phyloP scores from a whole-genome alignment of 805 yeast genomes.

The Yamadazyma insecticola region DNA sequence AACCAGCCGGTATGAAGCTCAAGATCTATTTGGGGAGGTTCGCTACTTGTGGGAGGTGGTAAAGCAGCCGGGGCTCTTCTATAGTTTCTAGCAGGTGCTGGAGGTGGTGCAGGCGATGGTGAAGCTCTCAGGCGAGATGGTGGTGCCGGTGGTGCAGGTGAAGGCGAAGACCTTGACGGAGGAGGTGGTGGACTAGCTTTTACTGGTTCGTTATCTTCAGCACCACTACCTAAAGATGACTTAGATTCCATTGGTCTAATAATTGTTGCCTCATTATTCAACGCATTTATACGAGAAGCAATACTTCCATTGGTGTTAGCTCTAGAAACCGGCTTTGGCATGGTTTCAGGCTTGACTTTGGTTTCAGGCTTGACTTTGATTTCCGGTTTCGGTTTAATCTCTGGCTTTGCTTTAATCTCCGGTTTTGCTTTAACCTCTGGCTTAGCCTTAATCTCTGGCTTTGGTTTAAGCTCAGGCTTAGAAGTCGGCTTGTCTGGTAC shows the following conservation, averaged over 20 bases:
- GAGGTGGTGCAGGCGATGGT: slow-evolving; percentile 19
- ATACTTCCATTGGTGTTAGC: too few relatives aligned
- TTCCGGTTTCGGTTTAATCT: slow-evolving; percentile 7
- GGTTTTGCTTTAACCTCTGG: slow-evolving; percentile 11
- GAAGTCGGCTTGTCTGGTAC: slow-evolving; percentile 1
- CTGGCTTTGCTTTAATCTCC: slow-evolving; percentile 10
- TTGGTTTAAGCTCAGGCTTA: slow-evolving; percentile 11
- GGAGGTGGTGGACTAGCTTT: not conserved
- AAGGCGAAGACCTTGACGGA: not conserved
- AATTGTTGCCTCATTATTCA: too few relatives aligned
- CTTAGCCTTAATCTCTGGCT: slow-evolving; percentile 10
- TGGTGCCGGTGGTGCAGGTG: slow-evolving; percentile 9
- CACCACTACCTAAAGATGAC: too few relatives aligned
- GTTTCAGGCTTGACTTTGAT: slow-evolving; percentile 7
- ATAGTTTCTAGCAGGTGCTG: slow-evolving; percentile 27
- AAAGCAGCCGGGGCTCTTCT: slow-evolving; percentile 10
- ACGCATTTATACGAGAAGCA: too few relatives aligned
- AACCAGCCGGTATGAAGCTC: slow-evolving; percentile 47
- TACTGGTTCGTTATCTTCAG: not conserved
- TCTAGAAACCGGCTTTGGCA: slow-evolving; percentile 4
- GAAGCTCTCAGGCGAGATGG: slow-evolving; percentile 2
- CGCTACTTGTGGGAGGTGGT: slow-evolving; percentile 8
- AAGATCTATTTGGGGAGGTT: slow-evolving; percentile 36
- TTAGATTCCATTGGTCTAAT: too few relatives aligned
- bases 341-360: slow-evolving; percentile 7